Evolutionary conservation across 1,284 basidiomycete genomes (phyloP).

Genomic region (Amylostereum areolatum): DNA sequence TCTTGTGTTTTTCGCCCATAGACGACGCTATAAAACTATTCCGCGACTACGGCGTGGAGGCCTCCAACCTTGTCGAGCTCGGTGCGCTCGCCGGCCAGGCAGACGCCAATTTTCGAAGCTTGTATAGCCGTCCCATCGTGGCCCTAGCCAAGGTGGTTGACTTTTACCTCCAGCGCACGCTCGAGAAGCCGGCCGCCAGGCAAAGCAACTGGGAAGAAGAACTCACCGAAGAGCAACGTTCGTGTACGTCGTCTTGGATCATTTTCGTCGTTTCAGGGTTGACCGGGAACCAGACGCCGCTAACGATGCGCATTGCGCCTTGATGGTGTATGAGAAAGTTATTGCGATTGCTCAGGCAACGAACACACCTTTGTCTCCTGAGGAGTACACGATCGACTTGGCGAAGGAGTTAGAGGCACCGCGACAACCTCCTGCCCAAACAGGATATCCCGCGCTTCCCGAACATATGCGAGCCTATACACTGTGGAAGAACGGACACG

Average conservation of each 20-base stretch:
- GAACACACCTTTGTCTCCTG: constrained; percentile 19
- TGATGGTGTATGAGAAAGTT: constrained; percentile 42
- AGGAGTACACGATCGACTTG: constrained; percentile 26
- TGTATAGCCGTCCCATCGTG: constrained; percentile 41
- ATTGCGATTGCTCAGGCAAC: constrained; percentile 27
- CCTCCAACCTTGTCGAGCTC: constrained; percentile 50
- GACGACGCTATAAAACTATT: constrained; percentile 59
- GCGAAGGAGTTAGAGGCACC: constrained; percentile 6
- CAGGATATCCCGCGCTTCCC: constrained; percentile 20
- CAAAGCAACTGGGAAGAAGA: constrained; percentile 51
- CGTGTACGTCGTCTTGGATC: constrained; percentile 32
- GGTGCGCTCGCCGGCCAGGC: constrained; percentile 42
- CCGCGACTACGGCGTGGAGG: constrained; percentile 48
- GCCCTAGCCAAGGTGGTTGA: constrained; percentile 49
- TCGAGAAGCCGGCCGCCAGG: constrained; percentile 46
- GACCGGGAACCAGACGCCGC: constrained; percentile 42
- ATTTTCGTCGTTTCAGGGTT: background rate
- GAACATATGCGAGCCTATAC: constrained; percentile 52
- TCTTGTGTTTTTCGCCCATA: constrained; percentile 15
- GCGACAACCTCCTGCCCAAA: background rate
- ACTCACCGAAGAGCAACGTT: constrained; percentile 36
- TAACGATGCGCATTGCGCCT: constrained; percentile 51
- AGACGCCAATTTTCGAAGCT: constrained; percentile 34
- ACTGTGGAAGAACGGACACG: constrained; percentile 41
- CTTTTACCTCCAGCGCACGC: constrained; percentile 38